Evolutionary conservation across 2,329 filamentous ascomycete species (phyloP).

Genomic region (Elsinoe ampelina): DNA sequence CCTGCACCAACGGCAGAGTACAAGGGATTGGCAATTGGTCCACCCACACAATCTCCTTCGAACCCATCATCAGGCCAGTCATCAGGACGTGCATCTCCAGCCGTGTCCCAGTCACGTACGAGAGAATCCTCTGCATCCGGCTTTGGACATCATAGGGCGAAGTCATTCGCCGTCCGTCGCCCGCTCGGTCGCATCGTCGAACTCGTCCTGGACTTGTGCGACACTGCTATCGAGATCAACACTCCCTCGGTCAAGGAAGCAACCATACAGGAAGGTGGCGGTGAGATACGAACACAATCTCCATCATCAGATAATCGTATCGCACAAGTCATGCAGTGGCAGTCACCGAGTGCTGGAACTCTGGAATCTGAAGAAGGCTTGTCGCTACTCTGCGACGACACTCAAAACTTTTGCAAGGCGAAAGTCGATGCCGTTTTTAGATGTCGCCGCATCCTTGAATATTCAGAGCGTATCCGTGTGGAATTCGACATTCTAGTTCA

Average conservation of each 20-base stretch:
- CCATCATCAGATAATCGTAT: constrained; percentile 93
- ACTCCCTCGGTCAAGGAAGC: constrained; percentile 86
- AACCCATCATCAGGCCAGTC: constrained; percentile 60
- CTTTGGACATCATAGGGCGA: constrained; percentile 67
- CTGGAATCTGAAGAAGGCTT: constrained; percentile 89
- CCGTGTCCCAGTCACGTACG: constrained; percentile 55
- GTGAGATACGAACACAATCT: constrained; percentile 80
- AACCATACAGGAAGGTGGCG: constrained; percentile 51
- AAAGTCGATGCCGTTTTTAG: constrained; percentile 92
- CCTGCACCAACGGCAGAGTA: constrained; percentile 55
- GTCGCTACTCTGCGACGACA: constrained; percentile 79
- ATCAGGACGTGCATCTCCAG: constrained; percentile 61
- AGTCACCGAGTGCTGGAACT: constrained; percentile 83
- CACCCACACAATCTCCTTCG: constrained; percentile 55
- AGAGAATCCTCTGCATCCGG: constrained; percentile 57
- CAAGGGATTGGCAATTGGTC: constrained; percentile 77
- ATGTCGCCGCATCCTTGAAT: constrained; percentile 87
- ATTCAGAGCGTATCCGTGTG: constrained; percentile 86
- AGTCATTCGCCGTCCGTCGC: constrained; percentile 83
- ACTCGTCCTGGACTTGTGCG: constrained; percentile 85
- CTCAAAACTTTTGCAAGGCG: constrained; percentile 68
- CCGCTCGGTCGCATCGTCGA: constrained; percentile 91
- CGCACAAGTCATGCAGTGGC: constrained; percentile 91
- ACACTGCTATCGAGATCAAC: constrained; percentile 90
- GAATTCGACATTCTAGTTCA: constrained; percentile 90